phyloP scores from a whole-genome alignment of 306 rosid species.

The Sesbania bispinosa region DNA sequence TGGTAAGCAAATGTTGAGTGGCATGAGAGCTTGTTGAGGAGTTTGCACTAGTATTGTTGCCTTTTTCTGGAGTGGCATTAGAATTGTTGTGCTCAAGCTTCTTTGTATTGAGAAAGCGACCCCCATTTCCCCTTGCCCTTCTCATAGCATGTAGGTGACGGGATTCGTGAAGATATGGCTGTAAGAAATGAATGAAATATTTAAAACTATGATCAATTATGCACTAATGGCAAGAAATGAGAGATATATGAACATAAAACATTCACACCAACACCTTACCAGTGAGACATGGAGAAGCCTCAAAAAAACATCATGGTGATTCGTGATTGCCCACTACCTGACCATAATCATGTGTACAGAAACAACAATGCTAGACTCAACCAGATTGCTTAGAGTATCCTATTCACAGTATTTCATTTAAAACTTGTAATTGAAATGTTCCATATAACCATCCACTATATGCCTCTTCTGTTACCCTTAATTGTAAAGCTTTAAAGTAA shows the following conservation, averaged over 20 bases:
- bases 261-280: background rate
- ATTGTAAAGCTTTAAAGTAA: too few species aligned
- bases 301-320: background rate
- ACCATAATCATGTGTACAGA: background rate
- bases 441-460: too few species aligned
- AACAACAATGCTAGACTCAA: background rate
- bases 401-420: too few species aligned
- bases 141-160: conserved; percentile 86
- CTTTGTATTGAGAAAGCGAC: conserved; percentile 82
- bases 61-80: conserved; percentile 28
- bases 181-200: conserved; percentile 23
- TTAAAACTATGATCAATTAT: conserved; percentile 5
- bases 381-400: too few species aligned
- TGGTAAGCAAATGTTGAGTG: conserved; percentile 12
- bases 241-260: background rate
- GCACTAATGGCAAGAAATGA: background rate
- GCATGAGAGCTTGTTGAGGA: conserved; percentile 19
- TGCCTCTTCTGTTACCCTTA: too few species aligned
- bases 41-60: conserved; percentile 25
- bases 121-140: conserved; percentile 88
- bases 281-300: background rate
- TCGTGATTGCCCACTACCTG: background rate
- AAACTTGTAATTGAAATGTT: too few species aligned
- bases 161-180: conserved; percentile 94
- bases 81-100: conserved; percentile 38